Evolutionary conservation across 1,284 basidiomycete species (phyloP), one percentile per base, ranked within the genome.

Genomic region (Acaromyces ingoldii): DNA sequence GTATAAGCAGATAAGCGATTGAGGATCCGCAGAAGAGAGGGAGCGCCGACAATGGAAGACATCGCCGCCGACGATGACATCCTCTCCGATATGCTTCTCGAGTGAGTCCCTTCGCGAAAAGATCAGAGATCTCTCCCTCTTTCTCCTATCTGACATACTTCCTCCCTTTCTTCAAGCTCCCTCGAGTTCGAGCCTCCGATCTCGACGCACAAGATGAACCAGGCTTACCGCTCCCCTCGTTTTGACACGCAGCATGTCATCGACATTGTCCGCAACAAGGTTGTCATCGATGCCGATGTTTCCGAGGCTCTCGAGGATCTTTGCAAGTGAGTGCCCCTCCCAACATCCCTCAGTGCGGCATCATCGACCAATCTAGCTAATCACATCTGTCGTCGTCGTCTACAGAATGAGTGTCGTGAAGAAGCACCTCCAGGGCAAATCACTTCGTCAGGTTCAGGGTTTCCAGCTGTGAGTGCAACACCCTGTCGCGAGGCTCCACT

Each of bases 181-280:
- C 65, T 75, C 53, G 72, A 74, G 53, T 74, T 70, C 51, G 70
- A 72, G 47, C 70, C 70, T 6, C 60, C 65, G 37, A 67, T 75
- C 55, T 62, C 68, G 6, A 74, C 72, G 15, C 70, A 75, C 63
- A 75, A 75, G 60, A 74, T 75, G 71, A 75, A 72, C 42, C 68
- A 71, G 13, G 47, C 58, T 9, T 73, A 72, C 46, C 57, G 72
- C 19, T 60, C 66, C 0, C 65, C 63, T 31, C 67, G 72, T 19
- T 74, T 70, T 43, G 66, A 72, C 40, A 62, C 70, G 19, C 57
- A 58, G 21, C 52, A 57, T 6, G 62, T 74, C 44, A 60, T 60
- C 28, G 51, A 60, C 30, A 57, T 74, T 30, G 64, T 75, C 30
- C 39, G 67, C 19, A 60, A 63, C 31, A 54, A 60, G 22, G 62